A percentile compares a stretch with the other conserved stretches of the same genome.
These are phyloP conservation scores for Carex sylvatica DNA, from an alignment of 202 grass and related monocot genomes.

Conservation along the genomic window DNA sequence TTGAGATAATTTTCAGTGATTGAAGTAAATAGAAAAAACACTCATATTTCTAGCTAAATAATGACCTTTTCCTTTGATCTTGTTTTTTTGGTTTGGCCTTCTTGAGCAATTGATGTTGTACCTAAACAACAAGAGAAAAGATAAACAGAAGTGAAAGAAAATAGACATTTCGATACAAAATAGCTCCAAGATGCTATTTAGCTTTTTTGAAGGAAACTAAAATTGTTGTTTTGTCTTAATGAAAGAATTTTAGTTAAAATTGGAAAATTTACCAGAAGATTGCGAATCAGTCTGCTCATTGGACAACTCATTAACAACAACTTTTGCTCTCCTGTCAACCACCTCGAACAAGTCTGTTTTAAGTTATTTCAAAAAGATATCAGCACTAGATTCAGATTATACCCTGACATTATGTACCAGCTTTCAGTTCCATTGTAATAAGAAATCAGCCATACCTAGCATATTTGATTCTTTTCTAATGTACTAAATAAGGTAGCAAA, in stretches of 20 bases:
- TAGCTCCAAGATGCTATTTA: background rate
- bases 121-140: conserved; percentile 35
- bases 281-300: conserved; percentile 69
- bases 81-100: conserved; percentile 55
- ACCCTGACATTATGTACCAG: background rate
- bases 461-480: background rate
- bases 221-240: background rate
- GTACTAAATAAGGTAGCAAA: background rate
- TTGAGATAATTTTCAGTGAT: conserved; percentile 4
- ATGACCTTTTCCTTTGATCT: conserved; percentile 68
- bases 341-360: conserved; percentile 92
- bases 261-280: conserved; percentile 51
- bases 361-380: conserved; percentile 18
- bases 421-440: background rate
- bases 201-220: background rate
- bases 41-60: conserved; percentile 22
- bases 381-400: conserved; percentile 1
- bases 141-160: background rate
- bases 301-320: conserved; percentile 72
- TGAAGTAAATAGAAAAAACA: background rate
- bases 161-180: background rate
- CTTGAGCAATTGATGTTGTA: conserved; percentile 54
- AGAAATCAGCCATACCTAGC: background rate
- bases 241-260: background rate
- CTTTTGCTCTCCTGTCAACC: conserved; percentile 87